Evolutionary conservation across 805 yeast species (phyloP).

Genomic region (Candida dajiaensis): DNA sequence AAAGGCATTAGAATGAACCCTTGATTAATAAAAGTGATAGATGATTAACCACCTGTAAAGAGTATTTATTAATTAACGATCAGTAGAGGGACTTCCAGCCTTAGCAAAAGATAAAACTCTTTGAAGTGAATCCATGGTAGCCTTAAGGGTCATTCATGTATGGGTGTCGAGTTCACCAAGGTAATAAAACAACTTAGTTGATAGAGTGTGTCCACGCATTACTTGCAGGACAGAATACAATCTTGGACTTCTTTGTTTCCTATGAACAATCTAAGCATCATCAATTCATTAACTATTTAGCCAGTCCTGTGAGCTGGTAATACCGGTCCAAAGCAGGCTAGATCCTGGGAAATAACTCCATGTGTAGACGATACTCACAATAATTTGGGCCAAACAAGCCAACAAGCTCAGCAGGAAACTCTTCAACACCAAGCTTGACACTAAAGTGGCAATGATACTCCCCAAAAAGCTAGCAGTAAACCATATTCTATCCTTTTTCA

Average conservation of each 20-base stretch:
- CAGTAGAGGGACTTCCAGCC: no score
- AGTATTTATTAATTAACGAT: no score
- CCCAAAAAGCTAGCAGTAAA: neutral
- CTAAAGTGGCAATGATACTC: neutral
- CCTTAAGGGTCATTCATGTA: no score
- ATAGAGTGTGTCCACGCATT: no score
- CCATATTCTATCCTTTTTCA: neutral
- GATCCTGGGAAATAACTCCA: neutral
- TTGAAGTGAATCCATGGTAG: no score
- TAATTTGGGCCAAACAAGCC: neutral
- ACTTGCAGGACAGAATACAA: no score
- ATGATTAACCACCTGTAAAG: no score
- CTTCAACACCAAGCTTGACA: neutral
- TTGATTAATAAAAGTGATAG: no score
- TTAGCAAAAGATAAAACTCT: no score
- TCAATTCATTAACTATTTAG: neutral
- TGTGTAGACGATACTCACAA: neutral
- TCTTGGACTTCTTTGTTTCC: neutral
- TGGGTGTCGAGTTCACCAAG: no score
- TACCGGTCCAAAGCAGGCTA: neutral
- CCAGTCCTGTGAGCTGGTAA: neutral
- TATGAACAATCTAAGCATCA: neutral
- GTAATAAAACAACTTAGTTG: no score
- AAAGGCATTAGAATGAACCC: no score
- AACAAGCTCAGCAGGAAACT: neutral